Base-by-base conservation (phyloP, 2,329 filamentous ascomycete species). In the Calonectria fujianensis region DNA sequence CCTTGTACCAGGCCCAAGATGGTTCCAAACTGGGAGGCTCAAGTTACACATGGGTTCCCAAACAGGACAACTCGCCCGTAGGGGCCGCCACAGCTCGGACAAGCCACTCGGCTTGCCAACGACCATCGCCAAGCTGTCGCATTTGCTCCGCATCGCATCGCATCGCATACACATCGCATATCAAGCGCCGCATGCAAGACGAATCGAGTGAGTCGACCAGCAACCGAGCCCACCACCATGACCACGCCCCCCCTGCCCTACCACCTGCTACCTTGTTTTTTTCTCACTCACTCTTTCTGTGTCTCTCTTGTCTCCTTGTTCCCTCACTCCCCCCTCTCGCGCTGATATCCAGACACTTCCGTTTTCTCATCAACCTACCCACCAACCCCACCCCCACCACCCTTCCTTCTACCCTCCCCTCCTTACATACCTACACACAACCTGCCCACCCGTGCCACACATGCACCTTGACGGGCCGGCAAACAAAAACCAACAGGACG, bases 91-190 rank as follows among this genome's bases (percentile, higher is more conserved):
- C 63, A 65, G 24, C 61, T 50, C n/a, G 51, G 51, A 57, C 41
- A 39, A 48, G 27, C 31, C 41, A 63, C 16, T 64, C 57, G n/a
- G 6, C 70, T 57, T 73, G 66, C 67, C 74, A 69, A 24, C 63
- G 66, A n/a, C 71, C 63, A 75, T 75, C 74, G 74, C 74, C 74
- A 75, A 75, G 74, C 54, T 63, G 74, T 74, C 48, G 71, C 71
- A 75, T 74, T 74, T 45, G 59, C 59, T 41, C 32, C 37, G 59
- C 59, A 63, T 63, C 52, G 73, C 73, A 75, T 73, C 59, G 35
- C 59, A 64, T 64, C 54, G 74, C 74, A 75, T 75, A 39, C 57
- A 50, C 69, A 61, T 64, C 57, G 48, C 69, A 70, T 69, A 45
- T 64, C 59, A 64, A 64, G 59, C 35, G n/a, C 37, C 32, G 65